Percentiles rank a stretch among this genome's conserved stretches.
phyloP scores from a whole-genome alignment of 108 stramenopile species.

The Skeletonema tropicum region DNA sequence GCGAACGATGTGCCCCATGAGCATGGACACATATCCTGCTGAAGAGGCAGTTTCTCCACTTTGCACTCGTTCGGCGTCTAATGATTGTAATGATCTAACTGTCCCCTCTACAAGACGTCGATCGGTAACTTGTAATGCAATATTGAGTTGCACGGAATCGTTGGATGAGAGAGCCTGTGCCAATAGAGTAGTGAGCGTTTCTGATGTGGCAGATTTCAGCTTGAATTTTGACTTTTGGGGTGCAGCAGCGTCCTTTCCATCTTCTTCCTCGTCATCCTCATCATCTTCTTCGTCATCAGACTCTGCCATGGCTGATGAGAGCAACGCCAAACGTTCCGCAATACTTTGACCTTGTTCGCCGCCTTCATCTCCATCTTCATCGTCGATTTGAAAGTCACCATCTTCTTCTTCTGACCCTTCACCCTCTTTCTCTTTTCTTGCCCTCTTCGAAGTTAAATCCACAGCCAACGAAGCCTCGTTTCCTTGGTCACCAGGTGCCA shows the following conservation, averaged over 20 bases:
- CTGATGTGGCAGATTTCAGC: slow-evolving; percentile 49
- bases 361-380: slow-evolving; percentile 22
- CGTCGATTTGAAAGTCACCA: slow-evolving; percentile 15
- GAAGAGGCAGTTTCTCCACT: not conserved
- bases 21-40: slow-evolving; percentile 29
- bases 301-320: slow-evolving; percentile 55
- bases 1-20: slow-evolving; percentile 51
- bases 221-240: slow-evolving; percentile 33
- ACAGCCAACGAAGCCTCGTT: slow-evolving; percentile 35
- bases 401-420: slow-evolving; percentile 23
- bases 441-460: slow-evolving; percentile 29
- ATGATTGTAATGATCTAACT: slow-evolving; percentile 29
- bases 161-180: slow-evolving; percentile 55
- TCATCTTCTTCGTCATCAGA: slow-evolving; percentile 41
- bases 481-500: slow-evolving; percentile 43
- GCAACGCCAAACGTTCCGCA: slow-evolving; percentile 50
- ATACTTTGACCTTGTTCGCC: slow-evolving; percentile 38
- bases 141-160: slow-evolving; percentile 41
- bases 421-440: slow-evolving; percentile 20
- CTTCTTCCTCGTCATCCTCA: slow-evolving; percentile 22
- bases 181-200: slow-evolving; percentile 48
- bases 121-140: slow-evolving; percentile 46
- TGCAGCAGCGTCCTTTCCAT: not conserved
- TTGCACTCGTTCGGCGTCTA: slow-evolving; percentile 34
- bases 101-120: slow-evolving; percentile 34